These are phyloP conservation scores for Gossypium sturtianum DNA, from an alignment of 345 rosid species.

Conservation along the genomic window DNA sequence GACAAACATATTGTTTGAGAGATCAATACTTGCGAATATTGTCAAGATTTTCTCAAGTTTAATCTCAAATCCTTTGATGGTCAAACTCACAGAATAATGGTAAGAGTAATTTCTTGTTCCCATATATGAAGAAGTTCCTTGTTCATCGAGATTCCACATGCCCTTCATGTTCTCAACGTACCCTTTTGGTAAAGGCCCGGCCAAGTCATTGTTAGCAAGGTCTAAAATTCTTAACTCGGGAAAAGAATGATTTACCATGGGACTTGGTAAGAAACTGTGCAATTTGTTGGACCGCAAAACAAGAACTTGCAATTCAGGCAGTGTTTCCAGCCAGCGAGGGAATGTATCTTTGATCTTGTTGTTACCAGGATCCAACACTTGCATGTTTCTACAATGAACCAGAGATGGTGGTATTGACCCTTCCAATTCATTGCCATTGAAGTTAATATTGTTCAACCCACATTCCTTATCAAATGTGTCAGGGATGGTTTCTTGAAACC, in stretches of 20 bases:
- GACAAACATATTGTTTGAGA: neutral
- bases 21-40: neutral
- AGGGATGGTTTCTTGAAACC: conserved; percentile 13
- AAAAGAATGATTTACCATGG: neutral
- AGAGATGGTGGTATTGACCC: neutral
- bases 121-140: neutral
- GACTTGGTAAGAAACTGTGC: neutral
- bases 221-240: neutral
- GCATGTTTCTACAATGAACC: conserved; percentile 8
- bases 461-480: neutral
- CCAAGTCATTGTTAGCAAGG: neutral
- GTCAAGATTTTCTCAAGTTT: neutral
- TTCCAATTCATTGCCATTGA: conserved; percentile 12
- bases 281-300: neutral
- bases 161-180: neutral
- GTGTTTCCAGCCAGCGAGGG: conserved; percentile 1
- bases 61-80: neutral
- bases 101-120: neutral
- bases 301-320: neutral
- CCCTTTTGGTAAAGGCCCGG: neutral
- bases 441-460: neutral
- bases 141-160: neutral
- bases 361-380: neutral
- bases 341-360: conserved; percentile 8
- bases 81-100: neutral